Percentiles rank a stretch among this genome's conserved stretches.
These are phyloP conservation scores for Dictyostelium purpureum DNA, from an alignment of 78 protist species.

Conservation along the genomic window DNA sequence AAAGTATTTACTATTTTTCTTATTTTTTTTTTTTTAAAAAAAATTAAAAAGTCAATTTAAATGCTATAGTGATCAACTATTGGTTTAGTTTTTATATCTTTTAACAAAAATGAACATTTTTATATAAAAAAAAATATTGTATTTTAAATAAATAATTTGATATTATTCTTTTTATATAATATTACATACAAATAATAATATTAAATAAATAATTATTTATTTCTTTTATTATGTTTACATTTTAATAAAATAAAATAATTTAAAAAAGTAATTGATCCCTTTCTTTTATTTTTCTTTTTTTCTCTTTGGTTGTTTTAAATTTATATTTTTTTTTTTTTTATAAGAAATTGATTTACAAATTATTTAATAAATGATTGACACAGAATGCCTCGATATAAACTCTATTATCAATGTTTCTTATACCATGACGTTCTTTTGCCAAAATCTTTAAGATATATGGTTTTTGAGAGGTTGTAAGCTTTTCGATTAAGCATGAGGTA, in stretches of 20 bases:
- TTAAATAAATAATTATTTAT: too few relatives aligned
- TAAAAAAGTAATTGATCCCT: not conserved
- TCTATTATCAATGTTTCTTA: conserved; percentile 52
- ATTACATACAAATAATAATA: too few relatives aligned
- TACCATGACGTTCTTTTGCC: conserved; percentile 76
- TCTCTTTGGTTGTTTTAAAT: not conserved
- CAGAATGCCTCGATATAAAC: conserved; percentile 1
- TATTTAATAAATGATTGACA: conserved; percentile 26
- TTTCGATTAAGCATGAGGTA: conserved; percentile 83
- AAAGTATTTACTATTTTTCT: too few relatives aligned
- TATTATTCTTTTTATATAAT: too few relatives aligned
- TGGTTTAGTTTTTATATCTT: too few relatives aligned
- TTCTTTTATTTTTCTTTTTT: not conserved
- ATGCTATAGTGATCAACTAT: too few relatives aligned
- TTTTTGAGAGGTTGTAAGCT: conserved; percentile 67
- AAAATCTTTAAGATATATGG: conserved; percentile 84
- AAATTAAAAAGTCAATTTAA: too few relatives aligned
- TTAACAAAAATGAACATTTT: too few relatives aligned
- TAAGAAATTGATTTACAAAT: not conserved
- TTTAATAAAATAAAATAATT: not conserved
- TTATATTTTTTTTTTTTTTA: not conserved
- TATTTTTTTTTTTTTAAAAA: too few relatives aligned
- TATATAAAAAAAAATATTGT: too few relatives aligned
- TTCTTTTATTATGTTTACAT: too few relatives aligned
- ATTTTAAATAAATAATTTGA: too few relatives aligned